These are phyloP conservation scores for Pilatotrama ljubarskyi DNA, from an alignment of 768 basidiomycete genomes.

Conservation along the genomic window DNA sequence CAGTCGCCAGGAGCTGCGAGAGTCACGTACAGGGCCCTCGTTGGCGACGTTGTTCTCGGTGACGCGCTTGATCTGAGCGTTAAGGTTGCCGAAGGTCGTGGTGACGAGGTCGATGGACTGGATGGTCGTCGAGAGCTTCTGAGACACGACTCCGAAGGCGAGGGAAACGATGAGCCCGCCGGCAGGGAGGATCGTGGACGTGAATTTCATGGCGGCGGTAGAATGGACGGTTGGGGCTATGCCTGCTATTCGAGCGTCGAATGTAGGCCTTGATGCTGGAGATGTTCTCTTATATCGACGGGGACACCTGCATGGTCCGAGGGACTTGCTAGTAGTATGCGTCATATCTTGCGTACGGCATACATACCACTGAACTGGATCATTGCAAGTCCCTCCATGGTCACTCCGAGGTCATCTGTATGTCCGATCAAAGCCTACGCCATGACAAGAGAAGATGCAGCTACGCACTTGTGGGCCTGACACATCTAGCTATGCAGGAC, in stretches of 20 bases:
- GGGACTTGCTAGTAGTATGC: no score
- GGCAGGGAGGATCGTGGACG: neutral
- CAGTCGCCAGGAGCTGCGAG: no score
- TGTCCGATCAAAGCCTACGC: no score
- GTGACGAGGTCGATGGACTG: neutral
- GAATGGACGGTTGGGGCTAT: neutral
- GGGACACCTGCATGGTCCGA: no score
- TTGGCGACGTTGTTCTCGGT: neutral
- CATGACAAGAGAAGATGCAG: no score
- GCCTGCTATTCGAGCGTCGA: neutral
- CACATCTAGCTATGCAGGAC: no score
- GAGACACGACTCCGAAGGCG: neutral
- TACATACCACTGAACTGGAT: no score
- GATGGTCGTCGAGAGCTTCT: neutral
- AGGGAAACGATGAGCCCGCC: neutral
- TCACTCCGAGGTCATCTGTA: no score
- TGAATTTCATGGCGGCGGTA: slow-evolving; percentile 1
- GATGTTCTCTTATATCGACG: no score
- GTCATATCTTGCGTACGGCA: no score
- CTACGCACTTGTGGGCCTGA: no score
- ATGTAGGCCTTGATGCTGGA: neutral
- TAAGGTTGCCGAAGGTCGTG: neutral
- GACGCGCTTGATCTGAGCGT: neutral
- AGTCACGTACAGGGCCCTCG: neutral
- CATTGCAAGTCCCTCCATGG: no score